Conservation (phyloP, 179 eudicot species). For the Amaranthus tricolor region DNA sequence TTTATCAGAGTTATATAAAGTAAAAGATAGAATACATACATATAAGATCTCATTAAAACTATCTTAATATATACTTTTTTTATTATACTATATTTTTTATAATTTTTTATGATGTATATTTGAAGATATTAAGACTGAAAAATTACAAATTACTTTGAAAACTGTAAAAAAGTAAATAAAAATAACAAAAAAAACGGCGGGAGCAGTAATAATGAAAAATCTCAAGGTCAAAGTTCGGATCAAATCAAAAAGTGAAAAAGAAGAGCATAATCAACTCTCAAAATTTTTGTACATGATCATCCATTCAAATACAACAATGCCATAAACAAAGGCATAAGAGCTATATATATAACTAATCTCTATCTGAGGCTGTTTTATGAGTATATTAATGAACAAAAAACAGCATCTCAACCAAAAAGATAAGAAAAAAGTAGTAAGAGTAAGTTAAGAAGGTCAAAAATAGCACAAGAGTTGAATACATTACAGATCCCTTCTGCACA, state of each 20-base stretch:
- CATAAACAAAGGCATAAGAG: constrained; percentile 15
- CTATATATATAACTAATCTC: constrained; percentile 27
- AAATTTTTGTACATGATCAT: constrained; percentile 29
- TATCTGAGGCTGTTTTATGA: constrained; percentile 27
- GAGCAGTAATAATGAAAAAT: background rate
- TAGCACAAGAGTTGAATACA: constrained; percentile 30
- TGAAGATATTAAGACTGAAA: background rate
- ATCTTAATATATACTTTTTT: too few species aligned
- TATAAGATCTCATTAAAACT: too few species aligned
- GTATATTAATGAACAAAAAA: constrained; percentile 35
- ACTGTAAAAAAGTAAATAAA: too few species aligned
- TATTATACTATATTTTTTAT: too few species aligned
- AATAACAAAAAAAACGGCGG: too few species aligned
- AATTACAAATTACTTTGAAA: too few species aligned
- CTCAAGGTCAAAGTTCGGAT: background rate
- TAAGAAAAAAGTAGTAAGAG: background rate
- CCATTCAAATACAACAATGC: constrained; percentile 23
- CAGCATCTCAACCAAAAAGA: constrained; percentile 22
- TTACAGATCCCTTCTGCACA: constrained; percentile 88
- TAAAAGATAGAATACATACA: too few species aligned
- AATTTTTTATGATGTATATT: too few species aligned
- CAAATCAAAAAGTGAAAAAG: background rate
- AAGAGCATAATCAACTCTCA: constrained; percentile 24
- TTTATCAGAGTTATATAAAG: too few species aligned
- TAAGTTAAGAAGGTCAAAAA: constrained; percentile 15